These are phyloP conservation scores for Plasmodiophora brassicae DNA, from an alignment of 208 protist species.

Conservation along the genomic window DNA sequence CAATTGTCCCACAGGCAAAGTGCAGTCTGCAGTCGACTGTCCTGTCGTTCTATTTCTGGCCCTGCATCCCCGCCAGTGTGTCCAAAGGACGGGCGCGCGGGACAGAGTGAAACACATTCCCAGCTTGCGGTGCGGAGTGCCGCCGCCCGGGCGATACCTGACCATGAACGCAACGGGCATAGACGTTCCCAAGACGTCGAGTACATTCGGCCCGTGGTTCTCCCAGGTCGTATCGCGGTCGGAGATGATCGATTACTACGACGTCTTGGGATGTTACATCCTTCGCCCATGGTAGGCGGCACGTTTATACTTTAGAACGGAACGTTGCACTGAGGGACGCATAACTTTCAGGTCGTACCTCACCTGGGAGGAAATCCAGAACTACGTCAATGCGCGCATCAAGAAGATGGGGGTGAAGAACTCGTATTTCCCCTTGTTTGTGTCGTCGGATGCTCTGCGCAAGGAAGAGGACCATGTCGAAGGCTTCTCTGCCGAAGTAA, in stretches of 20 bases:
- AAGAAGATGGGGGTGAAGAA: conserved; percentile 69
- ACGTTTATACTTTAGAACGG: not conserved
- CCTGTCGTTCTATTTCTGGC: too few relatives aligned
- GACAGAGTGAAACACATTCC: too few relatives aligned
- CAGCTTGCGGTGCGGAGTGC: too few relatives aligned
- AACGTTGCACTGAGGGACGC: not conserved
- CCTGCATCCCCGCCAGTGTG: too few relatives aligned
- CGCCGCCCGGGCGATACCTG: too few relatives aligned
- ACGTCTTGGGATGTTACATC: conserved; percentile 91
- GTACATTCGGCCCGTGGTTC: conserved; percentile 21
- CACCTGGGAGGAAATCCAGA: conserved; percentile 91
- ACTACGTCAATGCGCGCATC: conserved; percentile 31
- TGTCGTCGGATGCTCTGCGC: conserved; percentile 83
- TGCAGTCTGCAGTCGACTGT: too few relatives aligned
- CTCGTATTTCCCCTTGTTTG: conserved; percentile 95
- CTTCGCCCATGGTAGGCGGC: conserved; percentile 88
- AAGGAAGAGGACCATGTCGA: conserved; percentile 96
- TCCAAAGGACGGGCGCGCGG: too few relatives aligned
- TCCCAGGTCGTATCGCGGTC: conserved; percentile 86
- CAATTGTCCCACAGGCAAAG: too few relatives aligned
- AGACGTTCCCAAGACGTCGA: not conserved
- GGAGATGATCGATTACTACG: conserved; percentile 98
- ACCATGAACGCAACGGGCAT: too few relatives aligned
- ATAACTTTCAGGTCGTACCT: conserved; percentile 71
- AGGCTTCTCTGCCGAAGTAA: conserved; percentile 93